Conservation (phyloP, 2,329 filamentous ascomycete species). For the Fusarium praegraminearum region DNA sequence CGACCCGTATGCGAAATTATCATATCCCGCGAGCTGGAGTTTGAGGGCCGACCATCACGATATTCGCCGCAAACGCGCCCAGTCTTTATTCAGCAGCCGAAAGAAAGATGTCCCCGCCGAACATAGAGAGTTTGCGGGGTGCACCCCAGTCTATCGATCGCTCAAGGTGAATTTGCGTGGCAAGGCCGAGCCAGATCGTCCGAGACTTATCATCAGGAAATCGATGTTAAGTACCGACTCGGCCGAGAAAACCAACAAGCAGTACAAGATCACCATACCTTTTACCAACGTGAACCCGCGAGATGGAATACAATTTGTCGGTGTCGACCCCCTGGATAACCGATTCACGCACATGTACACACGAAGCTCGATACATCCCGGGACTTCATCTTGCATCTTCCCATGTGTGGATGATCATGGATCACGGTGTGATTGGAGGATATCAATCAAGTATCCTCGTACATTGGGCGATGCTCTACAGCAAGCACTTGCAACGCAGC, state of each 20-base stretch:
- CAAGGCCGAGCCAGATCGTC: conserved; percentile 55
- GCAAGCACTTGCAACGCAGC: conserved; percentile 60
- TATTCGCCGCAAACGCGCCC: conserved; percentile 75
- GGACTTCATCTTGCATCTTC: conserved; percentile 87
- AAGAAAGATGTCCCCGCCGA: conserved; percentile 67
- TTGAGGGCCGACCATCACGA: conserved; percentile 81
- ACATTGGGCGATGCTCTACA: conserved; percentile 83
- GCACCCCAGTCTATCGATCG: conserved; percentile 67
- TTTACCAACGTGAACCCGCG: conserved; percentile 81
- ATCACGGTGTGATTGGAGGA: conserved; percentile 85
- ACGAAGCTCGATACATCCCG: conserved; percentile 80
- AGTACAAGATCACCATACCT: conserved; percentile 72
- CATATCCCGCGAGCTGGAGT: conserved; percentile 70
- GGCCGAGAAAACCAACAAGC: conserved; percentile 57
- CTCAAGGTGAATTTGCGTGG: conserved; percentile 60
- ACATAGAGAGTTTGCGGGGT: conserved; percentile 66
- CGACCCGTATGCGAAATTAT: conserved; percentile 76
- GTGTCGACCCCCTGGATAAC: conserved; percentile 80
- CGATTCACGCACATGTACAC: conserved; percentile 95
- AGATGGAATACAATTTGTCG: conserved; percentile 93
- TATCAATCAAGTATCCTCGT: conserved; percentile 86
- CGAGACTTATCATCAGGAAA: conserved; percentile 59
- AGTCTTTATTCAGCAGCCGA: conserved; percentile 63
- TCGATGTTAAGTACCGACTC: conserved; percentile 53
- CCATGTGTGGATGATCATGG: conserved; percentile 91